Evolutionary conservation across 495 filamentous ascomycete species (phyloP), one percentile per base, ranked within the genome.

Genomic region (Xylaria castorea): DNA sequence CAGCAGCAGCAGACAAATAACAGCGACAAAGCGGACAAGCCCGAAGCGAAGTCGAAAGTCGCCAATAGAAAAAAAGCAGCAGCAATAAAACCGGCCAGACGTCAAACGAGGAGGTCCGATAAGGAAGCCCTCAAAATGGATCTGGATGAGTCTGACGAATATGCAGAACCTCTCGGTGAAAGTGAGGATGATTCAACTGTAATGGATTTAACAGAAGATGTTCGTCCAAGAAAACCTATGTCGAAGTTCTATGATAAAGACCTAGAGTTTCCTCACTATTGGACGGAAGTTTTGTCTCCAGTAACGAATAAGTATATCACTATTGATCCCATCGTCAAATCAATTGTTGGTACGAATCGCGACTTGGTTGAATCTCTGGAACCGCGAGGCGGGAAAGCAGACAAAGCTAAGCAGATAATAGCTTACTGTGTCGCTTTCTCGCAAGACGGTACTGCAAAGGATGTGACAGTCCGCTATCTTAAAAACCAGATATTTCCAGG

Each of bases 381-480:
- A 74, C 92, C 94, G 16, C 91, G 94, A 36, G 94, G 95, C 1
- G 86, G 85, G 57, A 93, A 91, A 77, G 92, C 94, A 0, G 92
- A 95, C 34, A 92, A 91, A 72, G 89, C 92, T 5, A 97, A 94
- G 76, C 95, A 98, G 80, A 89, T 97, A 18, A 94, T 97, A 68
- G 91, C 92, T 66, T 99, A 99, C 73, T 88, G 97, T n/a, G 85
- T 99, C 14, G 94, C 91, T 0, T 94, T 93, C 82, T 94, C 93
- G 2, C 75, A 89, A 12, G 94, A 98, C 77, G 92, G 92, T 16
- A 94, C 94, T 0, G 97, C 94, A 12, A 98, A 98, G 81, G 96
- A 98, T 77, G 93, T 99, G 48, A 98, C 96, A 0, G 92, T 94
- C 5, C 89, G 95, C 18, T 98, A 99, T 80, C 89, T 98, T 8